phyloP scores from a whole-genome alignment of 2,329 filamentous ascomycete species.

The Botryosphaeria agaves region DNA sequence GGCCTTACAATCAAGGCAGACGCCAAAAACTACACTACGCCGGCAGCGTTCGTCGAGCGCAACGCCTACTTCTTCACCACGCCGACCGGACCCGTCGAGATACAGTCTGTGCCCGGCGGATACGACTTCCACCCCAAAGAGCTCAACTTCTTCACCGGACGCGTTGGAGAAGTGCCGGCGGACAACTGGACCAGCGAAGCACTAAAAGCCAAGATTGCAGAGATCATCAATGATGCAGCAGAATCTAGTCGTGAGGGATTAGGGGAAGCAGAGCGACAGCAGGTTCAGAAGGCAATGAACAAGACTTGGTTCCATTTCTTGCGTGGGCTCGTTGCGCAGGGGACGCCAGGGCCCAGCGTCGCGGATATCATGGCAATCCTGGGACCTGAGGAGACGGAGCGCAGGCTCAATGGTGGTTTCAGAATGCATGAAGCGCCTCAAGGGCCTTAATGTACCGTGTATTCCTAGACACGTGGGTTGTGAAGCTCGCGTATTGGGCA shows the following conservation, averaged over 20 bases:
- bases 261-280: slow-evolving; percentile 4
- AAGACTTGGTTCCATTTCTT: slow-evolving; percentile 36
- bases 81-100: background rate
- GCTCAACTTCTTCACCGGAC: background rate
- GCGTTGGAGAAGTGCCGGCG: background rate
- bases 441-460: too few relatives aligned
- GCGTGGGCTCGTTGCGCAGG: slow-evolving; percentile 37
- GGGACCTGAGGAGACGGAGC: slow-evolving; percentile 32
- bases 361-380: slow-evolving; percentile 36
- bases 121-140: background rate
- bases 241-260: background rate
- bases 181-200: background rate
- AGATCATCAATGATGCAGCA: background rate
- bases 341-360: slow-evolving; percentile 34
- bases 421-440: too few relatives aligned
- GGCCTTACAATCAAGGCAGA: slow-evolving; percentile 33
- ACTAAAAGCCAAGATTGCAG: background rate
- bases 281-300: slow-evolving; percentile 17
- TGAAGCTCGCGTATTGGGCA: too few relatives aligned
- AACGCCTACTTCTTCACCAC: slow-evolving; percentile 41
- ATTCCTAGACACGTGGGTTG: too few relatives aligned
- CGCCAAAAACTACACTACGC: slow-evolving; percentile 38
- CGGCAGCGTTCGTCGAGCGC: slow-evolving; percentile 35
- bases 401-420: slow-evolving; percentile 16
- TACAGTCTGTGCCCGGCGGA: background rate